Conservation (phyloP, 805 yeast species). For the Saccharomyces paradoxus region DNA sequence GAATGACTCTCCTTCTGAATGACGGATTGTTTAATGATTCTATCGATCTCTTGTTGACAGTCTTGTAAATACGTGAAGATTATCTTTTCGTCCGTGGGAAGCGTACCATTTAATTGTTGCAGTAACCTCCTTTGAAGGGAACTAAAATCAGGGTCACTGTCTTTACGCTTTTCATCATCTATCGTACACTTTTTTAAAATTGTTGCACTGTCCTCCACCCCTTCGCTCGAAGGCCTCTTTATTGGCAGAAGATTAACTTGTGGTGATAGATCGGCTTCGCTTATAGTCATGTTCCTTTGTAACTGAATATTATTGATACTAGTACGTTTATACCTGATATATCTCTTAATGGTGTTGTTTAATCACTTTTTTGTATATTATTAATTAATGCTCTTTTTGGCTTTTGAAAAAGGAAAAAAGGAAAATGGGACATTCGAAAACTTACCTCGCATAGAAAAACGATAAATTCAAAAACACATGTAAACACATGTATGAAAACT, state of each 20-base stretch:
- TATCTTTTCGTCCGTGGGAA: conserved; percentile 15
- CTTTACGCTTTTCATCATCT: background rate
- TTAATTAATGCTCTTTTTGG: background rate
- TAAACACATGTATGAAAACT: background rate
- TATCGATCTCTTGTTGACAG: conserved; percentile 40
- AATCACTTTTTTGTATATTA: background rate
- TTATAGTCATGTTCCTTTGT: background rate
- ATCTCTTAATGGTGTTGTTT: background rate
- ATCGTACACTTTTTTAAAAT: background rate
- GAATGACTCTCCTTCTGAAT: conserved; percentile 73
- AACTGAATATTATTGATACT: background rate
- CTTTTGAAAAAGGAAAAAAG: background rate
- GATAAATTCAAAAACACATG: background rate
- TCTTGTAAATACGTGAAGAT: conserved; percentile 17
- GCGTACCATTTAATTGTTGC: conserved; percentile 15
- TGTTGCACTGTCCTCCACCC: background rate
- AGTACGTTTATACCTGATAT: background rate
- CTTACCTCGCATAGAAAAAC: background rate
- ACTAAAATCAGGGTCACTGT: conserved; percentile 9
- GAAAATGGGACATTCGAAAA: background rate
- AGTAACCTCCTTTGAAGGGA: conserved; percentile 16
- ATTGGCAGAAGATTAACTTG: background rate
- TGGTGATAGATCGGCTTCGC: background rate
- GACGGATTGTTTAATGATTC: conserved; percentile 56
- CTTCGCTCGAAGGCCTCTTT: background rate